phyloP scores from a whole-genome alignment of 2,329 filamentous ascomycete genomes.

The Colletotrichum tabaci region DNA sequence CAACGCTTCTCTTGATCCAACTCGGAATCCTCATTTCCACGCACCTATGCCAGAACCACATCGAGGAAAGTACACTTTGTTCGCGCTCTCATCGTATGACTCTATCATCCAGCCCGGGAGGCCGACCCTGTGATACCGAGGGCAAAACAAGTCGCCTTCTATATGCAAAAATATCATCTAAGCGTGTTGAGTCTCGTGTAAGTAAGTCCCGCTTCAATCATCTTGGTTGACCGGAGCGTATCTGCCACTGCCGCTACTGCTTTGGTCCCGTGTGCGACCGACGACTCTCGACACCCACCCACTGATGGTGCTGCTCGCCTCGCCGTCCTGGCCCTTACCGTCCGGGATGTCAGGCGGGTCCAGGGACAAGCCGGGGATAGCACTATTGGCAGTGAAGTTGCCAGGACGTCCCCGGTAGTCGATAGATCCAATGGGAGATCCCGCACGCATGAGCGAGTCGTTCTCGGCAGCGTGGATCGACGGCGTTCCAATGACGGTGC shows the following conservation, averaged over 20 bases:
- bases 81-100: conserved; percentile 16
- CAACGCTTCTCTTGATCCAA: conserved; percentile 21
- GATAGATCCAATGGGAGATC: conserved; percentile 85
- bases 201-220: conserved; percentile 45
- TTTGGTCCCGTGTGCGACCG: conserved; percentile 56
- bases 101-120: conserved; percentile 24
- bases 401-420: conserved; percentile 73
- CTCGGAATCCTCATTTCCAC: conserved; percentile 17
- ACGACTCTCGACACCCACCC: conserved; percentile 65
- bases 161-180: conserved; percentile 53
- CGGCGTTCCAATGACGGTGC: conserved; percentile 84
- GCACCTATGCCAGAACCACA: not conserved
- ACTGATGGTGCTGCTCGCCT: conserved; percentile 60
- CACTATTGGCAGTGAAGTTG: conserved; percentile 71
- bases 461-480: conserved; percentile 78
- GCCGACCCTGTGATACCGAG: conserved; percentile 15
- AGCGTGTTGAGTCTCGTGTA: conserved; percentile 26
- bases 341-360: conserved; percentile 78
- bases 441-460: conserved; percentile 83
- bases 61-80: conserved; percentile 5
- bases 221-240: conserved; percentile 60
- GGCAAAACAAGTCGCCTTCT: conserved; percentile 49
- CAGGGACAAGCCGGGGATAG: conserved; percentile 86
- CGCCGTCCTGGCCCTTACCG: conserved; percentile 59
- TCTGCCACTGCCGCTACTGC: conserved; percentile 52